A percentile compares a stretch with the other conserved stretches of the same genome.
These are phyloP conservation scores for Bipolaris zeicola DNA, from an alignment of 2,329 filamentous ascomycete genomes.

Conservation along the genomic window DNA sequence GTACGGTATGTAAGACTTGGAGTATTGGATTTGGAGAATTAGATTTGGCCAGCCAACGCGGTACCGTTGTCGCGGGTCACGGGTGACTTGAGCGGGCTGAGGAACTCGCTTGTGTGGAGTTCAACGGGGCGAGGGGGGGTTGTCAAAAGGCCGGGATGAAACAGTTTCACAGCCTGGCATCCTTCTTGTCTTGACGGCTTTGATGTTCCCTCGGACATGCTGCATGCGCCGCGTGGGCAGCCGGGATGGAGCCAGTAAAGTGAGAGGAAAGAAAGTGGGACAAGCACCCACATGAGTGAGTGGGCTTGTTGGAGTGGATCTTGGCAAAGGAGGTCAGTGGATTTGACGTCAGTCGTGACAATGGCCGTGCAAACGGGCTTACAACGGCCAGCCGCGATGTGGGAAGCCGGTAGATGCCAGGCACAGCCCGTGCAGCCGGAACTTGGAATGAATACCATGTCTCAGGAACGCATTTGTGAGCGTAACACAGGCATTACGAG, in stretches of 20 bases:
- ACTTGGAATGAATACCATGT: background rate
- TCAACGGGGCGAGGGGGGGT: background rate
- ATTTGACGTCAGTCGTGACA: constrained; percentile 8
- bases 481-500: background rate
- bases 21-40: constrained; percentile 2
- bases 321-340: background rate
- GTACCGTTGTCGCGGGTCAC: background rate
- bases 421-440: constrained; percentile 7
- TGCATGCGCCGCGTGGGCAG: constrained; percentile 3
- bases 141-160: constrained; percentile 3
- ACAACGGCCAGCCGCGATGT: background rate
- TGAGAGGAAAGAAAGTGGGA: background rate
- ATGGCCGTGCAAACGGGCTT: constrained; percentile 4
- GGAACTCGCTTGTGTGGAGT: background rate
- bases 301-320: background rate
- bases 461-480: background rate
- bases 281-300: background rate
- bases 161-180: constrained; percentile 11
- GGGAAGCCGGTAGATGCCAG: constrained; percentile 9
- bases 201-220: constrained; percentile 2
- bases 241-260: background rate
- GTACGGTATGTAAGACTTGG: background rate
- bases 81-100: background rate
- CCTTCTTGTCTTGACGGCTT: background rate
- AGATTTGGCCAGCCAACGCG: background rate